Evolutionary conservation across 129 eudicot genomes (phyloP), one percentile per base, ranked within the genome.

Genomic region (Tagetes erecta): DNA sequence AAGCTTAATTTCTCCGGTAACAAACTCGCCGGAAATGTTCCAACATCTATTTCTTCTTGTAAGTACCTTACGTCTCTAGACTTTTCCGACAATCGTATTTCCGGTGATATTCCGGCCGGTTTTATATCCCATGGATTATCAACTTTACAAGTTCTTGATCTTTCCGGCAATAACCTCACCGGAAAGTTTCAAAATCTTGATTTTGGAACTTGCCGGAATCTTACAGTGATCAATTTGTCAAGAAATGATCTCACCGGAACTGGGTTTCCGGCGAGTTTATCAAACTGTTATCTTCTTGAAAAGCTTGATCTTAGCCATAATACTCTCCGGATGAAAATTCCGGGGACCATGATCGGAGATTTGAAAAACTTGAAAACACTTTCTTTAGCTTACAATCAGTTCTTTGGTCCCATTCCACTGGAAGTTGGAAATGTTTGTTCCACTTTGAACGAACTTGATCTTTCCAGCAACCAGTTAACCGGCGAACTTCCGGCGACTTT

Each of bases 131-230:
- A 20, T 20, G 70, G 76, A 8, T 44, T 76, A 34, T 7, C 56
- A 3, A 65, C 74, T 14, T 75, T 86, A n/a, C 34, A 39, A 45
- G 6, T 75, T 58, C 85, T 89, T 64, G 91, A 90, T 80, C 86
- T 90, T 20, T 90, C 96, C 9, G 84, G 86, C 55, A 91, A 91
- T 67, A 91, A 88, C 84, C 63, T 91, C 65, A 88, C 86, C 55
- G 92, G 88, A 2, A 75, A 83, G 52, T 58, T 91, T 68, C 64
- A 72, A 31, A 77, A 59, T 63, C 82, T 88, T 40, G 83, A 85
- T 35, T 81, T 86, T 44, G 95, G 95, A 38, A 73, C 27, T 44
- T 88, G 95, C 78, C 69, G 14, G 56, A 91, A 88, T 75, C 88
- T 91, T 33, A 83, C 85, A 0, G 72, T 83, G 35, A 86, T 91